Evolutionary conservation across 441 rosid species (phyloP).

Genomic region (Adansonia rubrostipa): DNA sequence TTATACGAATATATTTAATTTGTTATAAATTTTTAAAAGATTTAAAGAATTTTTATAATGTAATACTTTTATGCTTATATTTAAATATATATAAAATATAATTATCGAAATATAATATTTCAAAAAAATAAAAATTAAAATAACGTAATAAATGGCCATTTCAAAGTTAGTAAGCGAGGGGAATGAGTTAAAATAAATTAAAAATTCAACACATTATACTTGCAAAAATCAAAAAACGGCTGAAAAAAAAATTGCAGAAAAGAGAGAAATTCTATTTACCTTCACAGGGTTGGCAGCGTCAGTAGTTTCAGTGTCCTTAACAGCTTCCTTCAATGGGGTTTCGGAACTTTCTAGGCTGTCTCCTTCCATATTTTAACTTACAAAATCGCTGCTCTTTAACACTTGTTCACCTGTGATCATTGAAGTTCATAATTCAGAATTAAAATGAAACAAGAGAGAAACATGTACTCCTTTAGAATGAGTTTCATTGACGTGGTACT

Average conservation of each 20-base stretch:
- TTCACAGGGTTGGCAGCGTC: conserved; percentile 46
- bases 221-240: not conserved
- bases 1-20: too few relatives aligned
- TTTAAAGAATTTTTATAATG: too few relatives aligned
- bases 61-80: too few relatives aligned
- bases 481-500: not conserved
- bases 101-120: too few relatives aligned
- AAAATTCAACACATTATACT: not conserved
- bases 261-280: conserved; percentile 40
- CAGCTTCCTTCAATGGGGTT: conserved; percentile 51
- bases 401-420: conserved; percentile 24
- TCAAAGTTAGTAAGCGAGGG: not conserved
- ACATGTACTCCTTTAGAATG: not conserved
- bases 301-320: conserved; percentile 37
- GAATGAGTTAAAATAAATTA: not conserved
- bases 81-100: too few relatives aligned
- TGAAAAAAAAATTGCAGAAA: not conserved
- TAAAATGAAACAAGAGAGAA: not conserved
- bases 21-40: too few relatives aligned
- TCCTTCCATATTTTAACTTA: conserved; percentile 59
- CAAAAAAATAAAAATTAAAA: too few relatives aligned
- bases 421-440: conserved; percentile 7
- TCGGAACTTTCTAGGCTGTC: conserved; percentile 54
- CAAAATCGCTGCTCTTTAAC: not conserved
- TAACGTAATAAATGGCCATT: not conserved